Conservation (phyloP, 257 asterid genomes). For the Solanum clarkiae region DNA sequence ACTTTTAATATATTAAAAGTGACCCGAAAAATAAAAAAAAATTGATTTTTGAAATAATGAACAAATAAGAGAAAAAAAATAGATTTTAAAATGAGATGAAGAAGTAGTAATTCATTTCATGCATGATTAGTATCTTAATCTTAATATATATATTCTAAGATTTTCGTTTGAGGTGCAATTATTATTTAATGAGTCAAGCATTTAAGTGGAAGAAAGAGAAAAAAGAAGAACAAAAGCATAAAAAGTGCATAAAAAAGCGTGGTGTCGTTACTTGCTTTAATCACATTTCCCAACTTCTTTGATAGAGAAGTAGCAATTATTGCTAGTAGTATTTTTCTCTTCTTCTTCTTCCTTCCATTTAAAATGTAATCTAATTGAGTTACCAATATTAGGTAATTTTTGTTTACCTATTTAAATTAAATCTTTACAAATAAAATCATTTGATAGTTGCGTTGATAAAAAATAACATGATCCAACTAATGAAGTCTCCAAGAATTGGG, state of each 20-base stretch:
- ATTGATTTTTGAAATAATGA: neutral
- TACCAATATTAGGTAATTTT: too few relatives aligned
- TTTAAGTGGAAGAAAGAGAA: neutral
- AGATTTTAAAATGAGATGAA: neutral
- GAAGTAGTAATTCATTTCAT: neutral
- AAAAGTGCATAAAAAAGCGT: conserved; percentile 10
- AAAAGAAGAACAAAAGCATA: neutral
- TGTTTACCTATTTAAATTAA: neutral
- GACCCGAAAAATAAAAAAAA: too few relatives aligned
- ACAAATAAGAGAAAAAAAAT: neutral
- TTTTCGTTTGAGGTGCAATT: neutral
- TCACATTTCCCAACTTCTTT: conserved; percentile 21
- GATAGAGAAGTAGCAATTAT: neutral
- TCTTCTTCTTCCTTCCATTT: neutral
- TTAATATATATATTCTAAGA: neutral
- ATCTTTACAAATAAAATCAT: neutral
- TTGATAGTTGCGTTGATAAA: neutral
- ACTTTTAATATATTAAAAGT: too few relatives aligned
- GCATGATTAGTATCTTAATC: neutral
- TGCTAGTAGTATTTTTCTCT: neutral
- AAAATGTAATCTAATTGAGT: neutral
- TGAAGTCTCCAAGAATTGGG: neutral
- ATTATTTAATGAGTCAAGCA: neutral
- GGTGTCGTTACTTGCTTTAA: neutral
- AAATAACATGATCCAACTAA: neutral